Conservation (phyloP, 352 stramenopile genomes). For the Phytophthora tubulina region DNA sequence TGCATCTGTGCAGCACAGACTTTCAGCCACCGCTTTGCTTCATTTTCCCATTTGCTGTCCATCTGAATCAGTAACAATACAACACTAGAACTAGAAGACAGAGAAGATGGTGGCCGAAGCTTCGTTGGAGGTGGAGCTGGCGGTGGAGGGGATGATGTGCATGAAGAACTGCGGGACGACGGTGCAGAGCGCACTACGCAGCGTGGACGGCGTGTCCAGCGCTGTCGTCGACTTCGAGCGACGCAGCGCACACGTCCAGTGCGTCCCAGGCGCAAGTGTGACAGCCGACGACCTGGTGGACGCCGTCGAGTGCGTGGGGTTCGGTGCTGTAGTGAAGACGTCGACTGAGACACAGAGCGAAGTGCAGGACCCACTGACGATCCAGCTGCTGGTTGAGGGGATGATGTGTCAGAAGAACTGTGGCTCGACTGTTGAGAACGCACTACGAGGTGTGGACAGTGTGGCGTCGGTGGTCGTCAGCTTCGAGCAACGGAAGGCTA, state of each 20-base stretch:
- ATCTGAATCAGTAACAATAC: no score
- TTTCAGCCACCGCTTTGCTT: no score
- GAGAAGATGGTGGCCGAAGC: constrained; percentile 23
- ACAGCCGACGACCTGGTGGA: constrained; percentile 66
- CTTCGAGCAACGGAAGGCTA: constrained; percentile 79
- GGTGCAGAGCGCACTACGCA: constrained; percentile 79
- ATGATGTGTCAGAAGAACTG: constrained; percentile 98
- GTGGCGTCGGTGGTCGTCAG: constrained; percentile 74
- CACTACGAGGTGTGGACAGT: constrained; percentile 79
- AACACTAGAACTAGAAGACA: background rate
- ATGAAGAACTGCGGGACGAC: constrained; percentile 96
- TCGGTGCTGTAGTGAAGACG: constrained; percentile 65
- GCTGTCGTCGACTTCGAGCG: constrained; percentile 75
- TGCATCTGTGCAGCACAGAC: no score
- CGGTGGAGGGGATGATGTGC: constrained; percentile 95
- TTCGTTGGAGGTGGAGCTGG: constrained; percentile 59
- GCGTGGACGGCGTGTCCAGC: constrained; percentile 71
- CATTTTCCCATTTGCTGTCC: no score
- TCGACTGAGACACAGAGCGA: background rate
- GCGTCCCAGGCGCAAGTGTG: constrained; percentile 47
- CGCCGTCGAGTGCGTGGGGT: constrained; percentile 82
- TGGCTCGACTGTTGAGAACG: constrained; percentile 91
- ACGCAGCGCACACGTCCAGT: constrained; percentile 71
- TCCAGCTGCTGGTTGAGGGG: constrained; percentile 89
- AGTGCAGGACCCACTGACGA: constrained; percentile 27